These are phyloP conservation scores for Leccinum boreale DNA, from an alignment of 768 basidiomycete genomes.

Conservation along the genomic window DNA sequence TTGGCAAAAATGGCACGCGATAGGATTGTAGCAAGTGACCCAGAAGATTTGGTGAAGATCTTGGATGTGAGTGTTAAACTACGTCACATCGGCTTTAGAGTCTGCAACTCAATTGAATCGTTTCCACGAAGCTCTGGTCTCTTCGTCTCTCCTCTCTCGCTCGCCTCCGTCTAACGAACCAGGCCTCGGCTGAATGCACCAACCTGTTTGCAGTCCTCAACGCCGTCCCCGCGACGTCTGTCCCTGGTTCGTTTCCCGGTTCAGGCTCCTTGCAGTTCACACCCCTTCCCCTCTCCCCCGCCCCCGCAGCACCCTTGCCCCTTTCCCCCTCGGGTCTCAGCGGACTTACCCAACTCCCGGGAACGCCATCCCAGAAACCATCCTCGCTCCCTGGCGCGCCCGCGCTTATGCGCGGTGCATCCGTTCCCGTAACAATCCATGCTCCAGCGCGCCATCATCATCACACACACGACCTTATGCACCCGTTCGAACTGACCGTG, in stretches of 20 bases:
- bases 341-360: constrained; percentile 20
- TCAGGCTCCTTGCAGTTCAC: constrained; percentile 7
- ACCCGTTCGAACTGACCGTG: constrained; percentile 56
- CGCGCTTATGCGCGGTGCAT: neutral
- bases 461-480: constrained; percentile 9
- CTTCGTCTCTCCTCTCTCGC: constrained; percentile 76
- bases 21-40: constrained; percentile 64
- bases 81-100: neutral
- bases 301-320: neutral
- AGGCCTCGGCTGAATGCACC: constrained; percentile 79
- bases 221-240: constrained; percentile 48
- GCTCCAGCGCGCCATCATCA: constrained; percentile 23
- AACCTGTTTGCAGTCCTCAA: constrained; percentile 74
- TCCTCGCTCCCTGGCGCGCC: constrained; percentile 3
- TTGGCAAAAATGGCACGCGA: constrained; percentile 84
- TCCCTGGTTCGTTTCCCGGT: constrained; percentile 54
- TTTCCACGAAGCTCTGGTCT: constrained; percentile 67
- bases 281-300: constrained; percentile 36
- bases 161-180: constrained; percentile 80
- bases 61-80: constrained; percentile 52
- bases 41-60: constrained; percentile 61
- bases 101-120: constrained; percentile 1
- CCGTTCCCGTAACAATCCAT: neutral
- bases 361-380: constrained; percentile 21
- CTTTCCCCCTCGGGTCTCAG: constrained; percentile 25